Evolutionary conservation across 106 monocot genomes (phyloP).

Genomic region (Acorus calamus): DNA sequence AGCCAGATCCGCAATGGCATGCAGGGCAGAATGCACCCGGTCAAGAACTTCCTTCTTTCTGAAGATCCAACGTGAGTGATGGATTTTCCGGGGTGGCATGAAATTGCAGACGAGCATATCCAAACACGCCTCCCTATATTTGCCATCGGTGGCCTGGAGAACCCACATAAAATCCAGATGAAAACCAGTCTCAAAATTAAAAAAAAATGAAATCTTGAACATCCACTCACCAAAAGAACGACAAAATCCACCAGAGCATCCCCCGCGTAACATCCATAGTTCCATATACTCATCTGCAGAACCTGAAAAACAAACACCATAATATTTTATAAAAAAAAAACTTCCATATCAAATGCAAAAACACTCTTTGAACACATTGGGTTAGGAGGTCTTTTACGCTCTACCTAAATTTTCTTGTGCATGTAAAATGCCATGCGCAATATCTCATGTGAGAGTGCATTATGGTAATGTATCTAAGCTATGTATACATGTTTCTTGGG

Average conservation of each 20-base stretch:
- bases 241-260: slow-evolving; percentile 47
- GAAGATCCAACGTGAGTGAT: slow-evolving; percentile 14
- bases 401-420: no score
- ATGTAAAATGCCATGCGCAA: no score
- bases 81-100: slow-evolving; percentile 16
- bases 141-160: slow-evolving; percentile 53
- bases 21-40: slow-evolving; percentile 28
- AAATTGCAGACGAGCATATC: slow-evolving; percentile 61
- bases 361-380: no score
- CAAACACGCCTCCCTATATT: slow-evolving; percentile 47
- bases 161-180: not conserved
- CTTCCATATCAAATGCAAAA: no score
- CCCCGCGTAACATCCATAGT: slow-evolving; percentile 34
- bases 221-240: slow-evolving; percentile 33
- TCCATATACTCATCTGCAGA: slow-evolving; percentile 44
- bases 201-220: not conserved
- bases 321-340: not conserved
- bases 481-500: no score
- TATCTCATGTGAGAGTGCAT: no score
- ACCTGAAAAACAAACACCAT: slow-evolving; percentile 24
- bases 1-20: slow-evolving; percentile 33
- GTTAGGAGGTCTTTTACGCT: no score
- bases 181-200: not conserved
- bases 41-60: slow-evolving; percentile 37
- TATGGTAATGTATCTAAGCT: no score